A percentile compares a stretch with the other conserved stretches of the same genome.
phyloP scores from a whole-genome alignment of 2,329 filamentous ascomycete species.

The Corniculantispora saksenae region DNA sequence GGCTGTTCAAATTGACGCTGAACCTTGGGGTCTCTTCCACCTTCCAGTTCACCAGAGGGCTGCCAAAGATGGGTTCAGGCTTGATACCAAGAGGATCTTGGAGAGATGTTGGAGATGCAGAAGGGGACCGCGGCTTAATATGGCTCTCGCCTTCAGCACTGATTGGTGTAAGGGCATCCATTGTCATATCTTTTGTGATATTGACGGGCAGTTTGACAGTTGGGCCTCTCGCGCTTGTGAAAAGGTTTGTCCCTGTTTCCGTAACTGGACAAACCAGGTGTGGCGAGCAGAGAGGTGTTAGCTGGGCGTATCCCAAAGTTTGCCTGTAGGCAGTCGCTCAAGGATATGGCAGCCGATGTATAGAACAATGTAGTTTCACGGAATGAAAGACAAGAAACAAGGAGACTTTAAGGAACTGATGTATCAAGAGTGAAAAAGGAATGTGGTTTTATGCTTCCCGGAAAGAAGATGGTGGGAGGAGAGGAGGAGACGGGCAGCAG shows the following conservation, averaged over 20 bases:
- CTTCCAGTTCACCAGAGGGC: neutral
- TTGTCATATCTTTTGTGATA: neutral
- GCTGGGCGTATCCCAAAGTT: constrained; percentile 4
- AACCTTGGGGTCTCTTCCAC: neutral
- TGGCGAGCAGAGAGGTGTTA: constrained; percentile 5
- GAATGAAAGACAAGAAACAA: constrained; percentile 9
- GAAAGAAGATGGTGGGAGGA: neutral
- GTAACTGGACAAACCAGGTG: neutral
- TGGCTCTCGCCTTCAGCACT: neutral
- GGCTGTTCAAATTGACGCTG: neutral
- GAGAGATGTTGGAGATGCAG: neutral
- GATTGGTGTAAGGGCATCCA: constrained; percentile 1
- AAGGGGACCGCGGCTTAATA: constrained; percentile 5
- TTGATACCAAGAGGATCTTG: neutral
- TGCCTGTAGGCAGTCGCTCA: constrained; percentile 9
- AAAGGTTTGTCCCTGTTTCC: neutral
- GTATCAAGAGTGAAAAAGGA: neutral
- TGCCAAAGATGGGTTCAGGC: neutral
- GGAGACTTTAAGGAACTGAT: neutral
- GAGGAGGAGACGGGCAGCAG: constrained; percentile 6
- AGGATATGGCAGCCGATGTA: constrained; percentile 14
- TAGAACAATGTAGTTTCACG: constrained; percentile 11
- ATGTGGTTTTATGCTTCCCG: neutral
- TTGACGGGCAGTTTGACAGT: neutral
- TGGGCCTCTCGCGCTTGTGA: neutral